Conservation (phyloP, 495 filamentous ascomycete species). For the Hyphodiscus hymeniophilus region DNA sequence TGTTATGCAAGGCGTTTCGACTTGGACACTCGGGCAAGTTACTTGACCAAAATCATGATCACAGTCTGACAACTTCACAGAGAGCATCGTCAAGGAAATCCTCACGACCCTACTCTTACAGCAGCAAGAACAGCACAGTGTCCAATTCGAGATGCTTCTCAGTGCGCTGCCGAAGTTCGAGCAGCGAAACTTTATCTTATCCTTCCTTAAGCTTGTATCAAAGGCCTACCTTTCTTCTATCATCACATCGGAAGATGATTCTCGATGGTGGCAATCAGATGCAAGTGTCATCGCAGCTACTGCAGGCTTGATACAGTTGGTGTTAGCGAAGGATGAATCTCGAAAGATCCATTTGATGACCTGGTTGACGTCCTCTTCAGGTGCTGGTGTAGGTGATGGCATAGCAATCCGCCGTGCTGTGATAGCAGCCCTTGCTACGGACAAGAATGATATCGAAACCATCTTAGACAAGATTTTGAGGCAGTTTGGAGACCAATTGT, state of each 20-base stretch:
- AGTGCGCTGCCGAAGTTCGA: constrained; percentile 42
- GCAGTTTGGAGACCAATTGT: constrained; percentile 78
- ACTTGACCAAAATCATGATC: neutral
- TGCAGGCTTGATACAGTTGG: constrained; percentile 33
- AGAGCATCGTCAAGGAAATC: constrained; percentile 21
- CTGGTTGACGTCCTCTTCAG: constrained; percentile 60
- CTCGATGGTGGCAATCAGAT: constrained; percentile 31
- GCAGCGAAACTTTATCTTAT: constrained; percentile 49
- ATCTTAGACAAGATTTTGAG: constrained; percentile 59
- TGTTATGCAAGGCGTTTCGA: constrained; percentile 57
- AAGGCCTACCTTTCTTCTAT: constrained; percentile 27
- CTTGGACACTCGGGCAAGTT: constrained; percentile 67
- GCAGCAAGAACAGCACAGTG: constrained; percentile 24
- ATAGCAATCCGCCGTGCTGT: constrained; percentile 56
- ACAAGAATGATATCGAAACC: constrained; percentile 41
- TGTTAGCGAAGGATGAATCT: constrained; percentile 30
- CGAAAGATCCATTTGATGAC: constrained; percentile 47
- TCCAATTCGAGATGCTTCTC: constrained; percentile 29
- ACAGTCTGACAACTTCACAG: constrained; percentile 12
- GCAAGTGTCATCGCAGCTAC: constrained; percentile 34
- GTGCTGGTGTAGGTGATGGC: constrained; percentile 55
- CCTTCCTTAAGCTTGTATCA: constrained; percentile 51
- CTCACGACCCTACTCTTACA: constrained; percentile 15
- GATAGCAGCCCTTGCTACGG: constrained; percentile 49
- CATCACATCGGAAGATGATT: constrained; percentile 18